These are phyloP conservation scores for Trypanosoma platydactyli DNA, from an alignment of 208 protist genomes.

Conservation along the genomic window DNA sequence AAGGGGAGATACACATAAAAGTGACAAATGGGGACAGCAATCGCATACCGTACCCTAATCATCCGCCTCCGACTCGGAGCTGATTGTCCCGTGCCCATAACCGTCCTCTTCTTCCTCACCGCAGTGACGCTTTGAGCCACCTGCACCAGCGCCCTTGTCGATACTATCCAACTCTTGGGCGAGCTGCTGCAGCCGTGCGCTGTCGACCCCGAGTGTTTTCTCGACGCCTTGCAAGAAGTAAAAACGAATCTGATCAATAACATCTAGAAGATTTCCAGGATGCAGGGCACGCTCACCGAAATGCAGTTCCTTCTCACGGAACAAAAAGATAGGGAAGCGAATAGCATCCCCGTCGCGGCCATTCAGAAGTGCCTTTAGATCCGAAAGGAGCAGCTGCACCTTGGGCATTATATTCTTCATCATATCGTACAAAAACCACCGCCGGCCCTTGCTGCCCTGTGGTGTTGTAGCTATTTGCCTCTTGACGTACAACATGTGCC, in stretches of 20 bases:
- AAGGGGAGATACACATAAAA: neutral
- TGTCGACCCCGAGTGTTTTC: conserved; percentile 28
- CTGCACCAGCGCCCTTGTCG: conserved; percentile 4
- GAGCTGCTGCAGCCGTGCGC: conserved; percentile 19
- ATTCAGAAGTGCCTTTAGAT: conserved; percentile 11
- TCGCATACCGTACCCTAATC: too few species aligned
- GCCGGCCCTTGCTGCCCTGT: conserved; percentile 25
- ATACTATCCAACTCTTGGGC: conserved; percentile 23
- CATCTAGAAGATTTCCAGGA: conserved; percentile 34
- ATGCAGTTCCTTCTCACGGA: conserved; percentile 37
- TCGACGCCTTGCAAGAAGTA: conserved; percentile 32
- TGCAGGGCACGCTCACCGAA: conserved; percentile 32
- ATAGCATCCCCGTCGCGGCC: conserved; percentile 22
- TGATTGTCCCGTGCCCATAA: conserved; percentile 25
- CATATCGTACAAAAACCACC: conserved; percentile 40
- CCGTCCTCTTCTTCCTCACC: neutral
- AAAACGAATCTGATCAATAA: conserved; percentile 32
- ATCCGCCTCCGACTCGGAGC: conserved; percentile 18
- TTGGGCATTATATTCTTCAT: conserved; percentile 34
- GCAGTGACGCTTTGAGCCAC: neutral
- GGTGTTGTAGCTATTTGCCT: conserved; percentile 31
- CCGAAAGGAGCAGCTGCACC: conserved; percentile 10
- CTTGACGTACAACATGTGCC: conserved; percentile 26
- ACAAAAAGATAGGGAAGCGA: conserved; percentile 37
- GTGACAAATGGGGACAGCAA: neutral